Percentiles rank a stretch among this genome's conserved stretches.
These are phyloP conservation scores for Aphanoascus verrucosus DNA, from an alignment of 2,329 filamentous ascomycete genomes.

Conservation along the genomic window DNA sequence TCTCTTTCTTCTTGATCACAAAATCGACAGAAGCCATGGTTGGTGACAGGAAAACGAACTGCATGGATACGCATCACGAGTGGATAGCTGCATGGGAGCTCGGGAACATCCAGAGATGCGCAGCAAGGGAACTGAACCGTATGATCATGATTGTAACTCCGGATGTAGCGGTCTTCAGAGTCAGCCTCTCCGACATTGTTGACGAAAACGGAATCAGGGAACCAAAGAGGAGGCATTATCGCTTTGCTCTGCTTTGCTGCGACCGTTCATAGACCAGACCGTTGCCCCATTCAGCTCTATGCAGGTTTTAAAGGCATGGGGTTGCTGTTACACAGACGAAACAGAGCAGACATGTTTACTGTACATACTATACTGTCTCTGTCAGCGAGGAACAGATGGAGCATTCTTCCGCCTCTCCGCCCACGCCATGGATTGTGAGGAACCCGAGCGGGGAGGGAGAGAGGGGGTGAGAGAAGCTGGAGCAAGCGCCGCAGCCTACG, in stretches of 20 bases:
- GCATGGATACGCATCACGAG: not conserved
- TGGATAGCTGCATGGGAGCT: too few relatives aligned
- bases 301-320: slow-evolving; percentile 1
- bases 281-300: slow-evolving; percentile 1
- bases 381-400: not conserved
- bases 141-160: too few relatives aligned
- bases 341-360: not conserved
- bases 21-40: too few relatives aligned
- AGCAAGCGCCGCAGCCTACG: not conserved
- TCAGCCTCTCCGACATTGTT: not conserved
- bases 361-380: not conserved
- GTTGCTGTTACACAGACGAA: slow-evolving; percentile 6
- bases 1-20: too few relatives aligned
- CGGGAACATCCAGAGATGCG: not conserved
- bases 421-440: not conserved
- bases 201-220: not conserved
- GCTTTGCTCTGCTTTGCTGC: too few relatives aligned
- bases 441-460: not conserved
- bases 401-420: not conserved
- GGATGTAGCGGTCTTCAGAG: too few relatives aligned
- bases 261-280: not conserved
- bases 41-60: not conserved
- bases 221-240: not conserved
- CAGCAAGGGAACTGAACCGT: too few relatives aligned
- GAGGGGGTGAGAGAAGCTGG: not conserved